Conservation (phyloP, 768 basidiomycete species). For the Clathrus columnatus region DNA sequence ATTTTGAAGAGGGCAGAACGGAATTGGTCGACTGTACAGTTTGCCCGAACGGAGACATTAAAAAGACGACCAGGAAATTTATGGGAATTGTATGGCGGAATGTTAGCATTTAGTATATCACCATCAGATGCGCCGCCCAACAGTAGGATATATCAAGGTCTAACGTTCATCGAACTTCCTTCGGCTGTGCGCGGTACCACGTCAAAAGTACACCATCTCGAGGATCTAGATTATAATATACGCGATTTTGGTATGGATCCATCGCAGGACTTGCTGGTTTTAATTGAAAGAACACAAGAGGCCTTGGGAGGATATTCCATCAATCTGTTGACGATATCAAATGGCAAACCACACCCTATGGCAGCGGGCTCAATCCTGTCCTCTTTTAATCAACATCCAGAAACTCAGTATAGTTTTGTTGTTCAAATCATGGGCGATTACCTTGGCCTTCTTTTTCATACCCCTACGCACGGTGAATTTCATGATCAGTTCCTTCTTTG, state of each 20-base stretch:
- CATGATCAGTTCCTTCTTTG: conserved; percentile 45
- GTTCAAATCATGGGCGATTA: conserved; percentile 50
- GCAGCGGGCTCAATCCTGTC: conserved; percentile 30
- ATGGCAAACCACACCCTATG: conserved; percentile 37
- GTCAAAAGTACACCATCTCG: conserved; percentile 36
- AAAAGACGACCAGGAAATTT: conserved; percentile 25
- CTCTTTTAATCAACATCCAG: conserved; percentile 18
- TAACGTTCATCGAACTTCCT: conserved; percentile 42
- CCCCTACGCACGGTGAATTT: conserved; percentile 22
- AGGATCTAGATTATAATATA: conserved; percentile 26
- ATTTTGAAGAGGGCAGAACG: not conserved
- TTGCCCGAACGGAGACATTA: not conserved
- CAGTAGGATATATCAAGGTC: conserved; percentile 11
- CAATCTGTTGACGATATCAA: conserved; percentile 38
- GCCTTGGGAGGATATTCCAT: conserved; percentile 22
- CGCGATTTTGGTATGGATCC: conserved; percentile 62
- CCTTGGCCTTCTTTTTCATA: conserved; percentile 40
- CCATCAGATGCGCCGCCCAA: not conserved
- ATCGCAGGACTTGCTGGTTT: conserved; percentile 53
- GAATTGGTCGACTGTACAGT: not conserved
- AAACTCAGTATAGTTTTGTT: conserved; percentile 22
- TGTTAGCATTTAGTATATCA: conserved; percentile 36
- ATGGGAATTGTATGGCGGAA: conserved; percentile 54
- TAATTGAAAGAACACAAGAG: conserved; percentile 27
- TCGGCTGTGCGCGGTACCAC: conserved; percentile 40